These are phyloP conservation scores for Aspergillus novoparasiticus DNA, from an alignment of 2,329 filamentous ascomycete genomes.

Conservation along the genomic window DNA sequence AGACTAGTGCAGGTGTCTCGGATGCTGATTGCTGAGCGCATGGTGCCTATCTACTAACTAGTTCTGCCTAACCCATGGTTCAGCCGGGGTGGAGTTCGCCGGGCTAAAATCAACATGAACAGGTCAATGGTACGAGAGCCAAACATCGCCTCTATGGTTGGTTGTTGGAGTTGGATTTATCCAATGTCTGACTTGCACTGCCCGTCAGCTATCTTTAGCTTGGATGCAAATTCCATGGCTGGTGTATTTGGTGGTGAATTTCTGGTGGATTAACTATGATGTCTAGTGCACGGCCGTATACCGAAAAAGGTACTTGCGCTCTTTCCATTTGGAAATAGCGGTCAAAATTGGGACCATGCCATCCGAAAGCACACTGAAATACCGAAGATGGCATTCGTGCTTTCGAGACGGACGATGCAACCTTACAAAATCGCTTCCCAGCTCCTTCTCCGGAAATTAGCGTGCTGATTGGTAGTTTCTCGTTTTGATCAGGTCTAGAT, in stretches of 20 bases:
- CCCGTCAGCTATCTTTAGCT: not conserved
- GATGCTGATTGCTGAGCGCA: conserved; percentile 8
- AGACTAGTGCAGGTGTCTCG: conserved; percentile 12
- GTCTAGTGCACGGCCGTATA: not conserved
- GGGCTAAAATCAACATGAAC: conserved; percentile 6
- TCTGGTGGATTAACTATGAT: not conserved
- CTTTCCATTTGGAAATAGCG: conserved; percentile 1
- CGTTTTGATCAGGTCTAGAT: not conserved
- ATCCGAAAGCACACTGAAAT: not conserved
- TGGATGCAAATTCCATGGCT: not conserved
- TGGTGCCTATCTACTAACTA: conserved; percentile 1
- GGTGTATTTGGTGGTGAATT: not conserved
- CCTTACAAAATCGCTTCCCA: not conserved
- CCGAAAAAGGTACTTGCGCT: not conserved
- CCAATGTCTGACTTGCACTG: not conserved
- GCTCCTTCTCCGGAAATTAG: not conserved
- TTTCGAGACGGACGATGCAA: not conserved
- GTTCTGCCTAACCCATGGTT: conserved; percentile 6
- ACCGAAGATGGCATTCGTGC: not conserved
- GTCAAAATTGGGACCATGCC: not conserved
- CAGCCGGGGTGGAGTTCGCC: not conserved
- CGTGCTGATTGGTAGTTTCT: not conserved
- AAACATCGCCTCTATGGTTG: not conserved
- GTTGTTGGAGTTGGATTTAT: not conserved
- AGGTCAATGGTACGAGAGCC: conserved; percentile 1